These are phyloP conservation scores for Kluyveromyces lactis DNA, from an alignment of 805 yeast genomes.

Conservation along the genomic window DNA sequence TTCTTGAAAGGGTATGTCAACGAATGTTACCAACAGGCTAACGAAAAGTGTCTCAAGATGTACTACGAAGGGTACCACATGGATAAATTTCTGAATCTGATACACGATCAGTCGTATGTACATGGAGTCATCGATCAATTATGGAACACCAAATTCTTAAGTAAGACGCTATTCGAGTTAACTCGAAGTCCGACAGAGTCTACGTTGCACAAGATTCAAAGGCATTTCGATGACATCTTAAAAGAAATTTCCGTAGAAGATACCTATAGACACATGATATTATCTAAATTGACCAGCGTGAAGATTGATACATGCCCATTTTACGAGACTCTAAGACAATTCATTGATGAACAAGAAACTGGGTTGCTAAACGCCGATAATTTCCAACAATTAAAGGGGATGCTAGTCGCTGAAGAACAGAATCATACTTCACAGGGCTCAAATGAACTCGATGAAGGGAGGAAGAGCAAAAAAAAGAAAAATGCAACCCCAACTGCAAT, in stretches of 20 bases:
- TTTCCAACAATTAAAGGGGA: conserved; percentile 3
- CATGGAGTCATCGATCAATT: not conserved
- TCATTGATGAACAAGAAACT: conserved; percentile 1
- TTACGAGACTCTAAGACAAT: conserved; percentile 8
- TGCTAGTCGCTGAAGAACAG: not conserved
- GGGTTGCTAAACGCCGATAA: conserved; percentile 1
- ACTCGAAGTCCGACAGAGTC: conserved; percentile 38
- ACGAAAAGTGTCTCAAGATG: conserved; percentile 47
- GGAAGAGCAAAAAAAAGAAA: not conserved
- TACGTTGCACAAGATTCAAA: conserved; percentile 23
- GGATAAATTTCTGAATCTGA: conserved; percentile 1
- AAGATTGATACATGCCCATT: conserved; percentile 7
- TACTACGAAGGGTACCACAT: conserved; percentile 47
- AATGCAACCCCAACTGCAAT: conserved; percentile 27
- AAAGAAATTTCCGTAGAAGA: not conserved
- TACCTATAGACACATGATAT: not conserved
- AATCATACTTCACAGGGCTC: not conserved
- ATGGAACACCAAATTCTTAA: conserved; percentile 13
- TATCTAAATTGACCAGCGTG: conserved; percentile 1
- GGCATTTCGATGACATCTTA: conserved; percentile 18
- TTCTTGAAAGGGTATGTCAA: conserved; percentile 49
- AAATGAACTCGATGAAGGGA: not conserved
- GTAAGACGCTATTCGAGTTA: conserved; percentile 30
- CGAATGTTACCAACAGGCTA: conserved; percentile 60
- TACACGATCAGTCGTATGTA: not conserved